Percentiles rank a stretch among this genome's conserved stretches.
These are phyloP conservation scores for Nidularia pulvinata DNA, from an alignment of 768 basidiomycete species.

Conservation along the genomic window DNA sequence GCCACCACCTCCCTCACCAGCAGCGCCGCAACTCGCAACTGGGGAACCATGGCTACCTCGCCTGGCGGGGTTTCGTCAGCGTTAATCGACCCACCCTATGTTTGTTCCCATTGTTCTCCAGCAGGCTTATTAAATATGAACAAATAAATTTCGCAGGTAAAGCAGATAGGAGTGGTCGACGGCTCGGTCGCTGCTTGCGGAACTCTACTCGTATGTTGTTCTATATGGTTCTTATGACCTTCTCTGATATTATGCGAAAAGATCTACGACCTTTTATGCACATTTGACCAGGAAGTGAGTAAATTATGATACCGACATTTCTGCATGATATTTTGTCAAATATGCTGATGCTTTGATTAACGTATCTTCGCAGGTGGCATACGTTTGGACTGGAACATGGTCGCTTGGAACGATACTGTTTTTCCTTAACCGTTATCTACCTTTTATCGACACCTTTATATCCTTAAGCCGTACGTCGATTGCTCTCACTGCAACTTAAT, in stretches of 20 bases:
- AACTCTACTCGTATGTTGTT: slow-evolving; percentile 17
- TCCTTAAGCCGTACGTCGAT: slow-evolving; percentile 23
- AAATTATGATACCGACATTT: not conserved
- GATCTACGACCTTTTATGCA: slow-evolving; percentile 33
- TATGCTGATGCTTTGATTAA: not conserved
- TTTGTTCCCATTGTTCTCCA: no score
- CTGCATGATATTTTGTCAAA: not conserved
- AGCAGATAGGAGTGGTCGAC: slow-evolving; percentile 19
- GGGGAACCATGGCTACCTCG: no score
- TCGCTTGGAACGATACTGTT: slow-evolving; percentile 27
- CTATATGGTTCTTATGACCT: not conserved
- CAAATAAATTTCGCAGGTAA: slow-evolving; percentile 7
- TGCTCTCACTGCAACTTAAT: not conserved
- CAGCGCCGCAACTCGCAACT: no score
- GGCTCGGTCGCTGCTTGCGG: slow-evolving; percentile 20
- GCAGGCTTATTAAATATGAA: not conserved
- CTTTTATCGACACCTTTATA: slow-evolving; percentile 34
- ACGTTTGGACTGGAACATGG: slow-evolving; percentile 28
- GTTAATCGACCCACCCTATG: no score
- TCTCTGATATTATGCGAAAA: slow-evolving; percentile 1
- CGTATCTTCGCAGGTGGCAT: slow-evolving; percentile 19
- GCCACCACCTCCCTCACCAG: no score
- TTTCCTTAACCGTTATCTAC: slow-evolving; percentile 36
- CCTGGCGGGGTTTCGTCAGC: no score
- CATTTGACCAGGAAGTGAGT: slow-evolving; percentile 30